Conservation (phyloP, 257 asterid species). For the Coffea eugenioides region DNA sequence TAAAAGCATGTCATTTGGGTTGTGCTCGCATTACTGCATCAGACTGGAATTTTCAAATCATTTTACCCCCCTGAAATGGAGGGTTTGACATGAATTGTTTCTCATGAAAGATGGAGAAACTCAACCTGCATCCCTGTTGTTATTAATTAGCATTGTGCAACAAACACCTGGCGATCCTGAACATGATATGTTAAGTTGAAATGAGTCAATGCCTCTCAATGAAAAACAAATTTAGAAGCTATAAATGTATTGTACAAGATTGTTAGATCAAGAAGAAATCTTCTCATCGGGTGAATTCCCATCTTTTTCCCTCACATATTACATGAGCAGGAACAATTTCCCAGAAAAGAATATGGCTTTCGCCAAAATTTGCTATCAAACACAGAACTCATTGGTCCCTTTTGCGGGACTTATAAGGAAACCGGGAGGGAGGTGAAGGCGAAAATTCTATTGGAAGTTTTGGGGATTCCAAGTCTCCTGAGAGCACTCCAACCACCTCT, state of each 20-base stretch:
- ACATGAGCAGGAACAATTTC: slow-evolving; percentile 5
- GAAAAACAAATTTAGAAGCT: neutral
- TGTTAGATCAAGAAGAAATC: neutral
- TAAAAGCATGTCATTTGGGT: neutral
- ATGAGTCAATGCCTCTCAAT: neutral
- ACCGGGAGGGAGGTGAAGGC: slow-evolving; percentile 66
- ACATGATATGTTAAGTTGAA: neutral
- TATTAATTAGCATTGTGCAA: neutral
- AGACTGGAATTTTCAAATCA: neutral
- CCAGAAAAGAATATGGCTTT: slow-evolving; percentile 6
- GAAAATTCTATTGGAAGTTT: slow-evolving; percentile 86
- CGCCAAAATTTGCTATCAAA: slow-evolving; percentile 15
- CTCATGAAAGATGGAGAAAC: neutral
- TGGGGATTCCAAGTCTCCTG: slow-evolving; percentile 66
- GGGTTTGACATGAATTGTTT: neutral
- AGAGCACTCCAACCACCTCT: slow-evolving; percentile 75
- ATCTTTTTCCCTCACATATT: neutral
- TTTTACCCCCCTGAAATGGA: neutral
- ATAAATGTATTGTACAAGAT: neutral
- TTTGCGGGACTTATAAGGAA: slow-evolving; percentile 62
- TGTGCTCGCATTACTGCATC: neutral
- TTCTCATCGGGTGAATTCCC: neutral
- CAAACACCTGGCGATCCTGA: neutral
- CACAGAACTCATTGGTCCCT: slow-evolving; percentile 56
- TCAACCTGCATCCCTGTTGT: slow-evolving; percentile 8